Evolutionary conservation across 257 asterid species (phyloP), one percentile per base, ranked within the genome.

Genomic region (Plectranthus barbatus): DNA sequence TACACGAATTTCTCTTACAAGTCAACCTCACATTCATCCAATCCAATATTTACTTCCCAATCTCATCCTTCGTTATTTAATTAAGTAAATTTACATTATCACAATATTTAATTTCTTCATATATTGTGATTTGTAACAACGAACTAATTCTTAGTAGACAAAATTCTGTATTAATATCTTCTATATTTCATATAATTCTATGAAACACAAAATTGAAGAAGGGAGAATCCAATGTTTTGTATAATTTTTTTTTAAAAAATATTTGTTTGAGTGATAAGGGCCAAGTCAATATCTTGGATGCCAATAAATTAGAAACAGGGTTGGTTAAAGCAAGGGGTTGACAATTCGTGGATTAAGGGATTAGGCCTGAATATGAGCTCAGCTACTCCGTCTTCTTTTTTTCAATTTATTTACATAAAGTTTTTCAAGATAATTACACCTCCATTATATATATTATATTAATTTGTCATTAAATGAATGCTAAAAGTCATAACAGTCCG

Each of bases 301-400:
- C 77, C 70, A 66, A 67, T 73, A 26, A 64, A n/a, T n/a, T n/a
- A 64, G 66, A 62, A 57, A 58, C 52, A 63, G 72, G 70, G 26
- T 85, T 83, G 74, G 90, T 85, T 83, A 69, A 72, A 26, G 37
- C 45, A 31, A 67, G 61, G 84, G 79, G 90, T 83, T 85, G 90
- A 86, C 94, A 71, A 78, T 63, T 62, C 23, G 41, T 51, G 41
- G 49, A 68, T 56, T 57, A 69, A 48, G 71, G 75, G 79, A 79
- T 76, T 70, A 72, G 81, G 73, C 72, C 78, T 63, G 58, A 33
- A 58, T 39, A 37, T 62, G 63, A 74, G 59, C 64, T 74, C 74
- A 74, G 64, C 79, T 48, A 71, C 80, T 68, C 51, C 79, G 73
- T 77, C 80, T 51, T 44, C 15, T 69, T 83, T 69, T 83, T 74